A percentile compares a stretch with the other conserved stretches of the same genome.
phyloP scores from a whole-genome alignment of 306 rosid genomes.

The Castanea crenata region DNA sequence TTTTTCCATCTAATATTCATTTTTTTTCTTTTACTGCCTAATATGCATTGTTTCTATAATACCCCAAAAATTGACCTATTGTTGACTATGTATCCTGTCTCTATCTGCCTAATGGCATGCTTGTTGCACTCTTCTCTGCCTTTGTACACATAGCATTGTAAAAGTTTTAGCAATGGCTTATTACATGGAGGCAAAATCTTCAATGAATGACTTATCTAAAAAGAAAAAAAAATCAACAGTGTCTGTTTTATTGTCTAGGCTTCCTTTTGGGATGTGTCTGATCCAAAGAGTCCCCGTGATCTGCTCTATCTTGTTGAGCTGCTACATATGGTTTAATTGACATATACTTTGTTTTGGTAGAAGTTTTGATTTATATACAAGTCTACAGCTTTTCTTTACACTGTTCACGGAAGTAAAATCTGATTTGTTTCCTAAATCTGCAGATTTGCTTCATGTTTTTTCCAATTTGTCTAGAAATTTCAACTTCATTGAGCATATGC shows the following conservation, averaged over 20 bases:
- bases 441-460: constrained; percentile 90
- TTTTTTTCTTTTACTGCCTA: no score
- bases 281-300: background rate
- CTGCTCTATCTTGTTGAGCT: background rate
- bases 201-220: no score
- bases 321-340: background rate
- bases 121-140: background rate
- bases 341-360: background rate
- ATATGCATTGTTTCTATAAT: no score
- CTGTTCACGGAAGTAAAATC: background rate
- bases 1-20: no score
- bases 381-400: background rate
- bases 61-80: no score
- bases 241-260: no score
- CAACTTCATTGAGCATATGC: constrained; percentile 84
- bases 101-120: background rate
- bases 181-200: no score
- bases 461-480: constrained; percentile 76
- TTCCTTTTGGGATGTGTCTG: no score
- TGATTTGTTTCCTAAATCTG: constrained; percentile 30
- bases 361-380: background rate
- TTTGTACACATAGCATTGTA: background rate
- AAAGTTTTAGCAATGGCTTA: no score
- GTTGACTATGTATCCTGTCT: background rate
- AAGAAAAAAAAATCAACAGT: no score